Conservation (phyloP, 805 yeast genomes). For the Yamadazyma nakazawae region DNA sequence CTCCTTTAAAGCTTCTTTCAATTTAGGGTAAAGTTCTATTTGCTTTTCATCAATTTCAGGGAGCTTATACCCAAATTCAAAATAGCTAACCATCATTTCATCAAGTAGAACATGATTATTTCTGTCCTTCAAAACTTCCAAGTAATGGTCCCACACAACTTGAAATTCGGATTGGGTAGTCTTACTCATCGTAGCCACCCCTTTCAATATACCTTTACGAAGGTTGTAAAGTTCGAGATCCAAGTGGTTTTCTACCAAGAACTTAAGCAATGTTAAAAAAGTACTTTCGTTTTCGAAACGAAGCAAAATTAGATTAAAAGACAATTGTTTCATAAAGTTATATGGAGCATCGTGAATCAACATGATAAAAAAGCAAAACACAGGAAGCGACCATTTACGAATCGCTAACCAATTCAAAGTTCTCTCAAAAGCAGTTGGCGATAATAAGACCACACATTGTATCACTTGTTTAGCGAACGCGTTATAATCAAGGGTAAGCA, state of each 20-base stretch:
- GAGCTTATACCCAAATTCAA: slow-evolving; percentile 2
- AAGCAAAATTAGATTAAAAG: slow-evolving; percentile 18
- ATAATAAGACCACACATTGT: slow-evolving; percentile 23
- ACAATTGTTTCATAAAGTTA: slow-evolving; percentile 23
- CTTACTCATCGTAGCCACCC: not conserved
- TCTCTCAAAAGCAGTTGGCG: slow-evolving; percentile 24
- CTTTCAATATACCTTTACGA: slow-evolving; percentile 6
- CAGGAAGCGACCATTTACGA: slow-evolving; percentile 27
- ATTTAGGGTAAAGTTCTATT: not conserved
- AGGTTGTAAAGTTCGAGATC: slow-evolving; percentile 22
- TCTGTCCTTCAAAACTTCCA: slow-evolving; percentile 1
- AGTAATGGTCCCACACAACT: slow-evolving; percentile 6
- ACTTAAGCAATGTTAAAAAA: slow-evolving; percentile 19
- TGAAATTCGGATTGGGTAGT: slow-evolving; percentile 4
- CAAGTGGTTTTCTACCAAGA: slow-evolving; percentile 23
- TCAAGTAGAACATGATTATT: slow-evolving; percentile 5
- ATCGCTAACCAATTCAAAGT: slow-evolving; percentile 20
- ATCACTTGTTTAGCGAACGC: slow-evolving; percentile 30
- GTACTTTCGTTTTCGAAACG: slow-evolving; percentile 17
- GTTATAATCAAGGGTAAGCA: slow-evolving; percentile 18
- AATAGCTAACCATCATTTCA: slow-evolving; percentile 2
- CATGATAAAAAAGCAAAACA: slow-evolving; percentile 29
- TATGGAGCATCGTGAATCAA: slow-evolving; percentile 37
- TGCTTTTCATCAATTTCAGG: not conserved
- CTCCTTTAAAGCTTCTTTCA: not conserved